Percentiles rank a stretch among this genome's conserved stretches.
Evolutionary conservation across 768 basidiomycete species (phyloP).

Genomic region (Hygrophoropsis aurantiaca): DNA sequence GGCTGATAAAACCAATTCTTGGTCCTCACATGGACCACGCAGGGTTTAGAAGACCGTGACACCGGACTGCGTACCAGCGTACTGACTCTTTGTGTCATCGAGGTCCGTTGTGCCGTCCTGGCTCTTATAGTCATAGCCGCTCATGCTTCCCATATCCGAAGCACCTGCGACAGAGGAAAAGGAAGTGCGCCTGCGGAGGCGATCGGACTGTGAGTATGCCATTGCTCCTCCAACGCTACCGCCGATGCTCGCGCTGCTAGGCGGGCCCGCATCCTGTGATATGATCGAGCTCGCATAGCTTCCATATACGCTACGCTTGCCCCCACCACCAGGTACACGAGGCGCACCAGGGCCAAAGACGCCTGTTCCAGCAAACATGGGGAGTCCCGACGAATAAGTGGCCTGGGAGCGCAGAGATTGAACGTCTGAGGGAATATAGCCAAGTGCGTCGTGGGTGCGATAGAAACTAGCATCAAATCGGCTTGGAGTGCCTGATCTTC

Average conservation of each 20-base stretch:
- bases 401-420: slow-evolving; percentile 97
- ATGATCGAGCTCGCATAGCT: slow-evolving; percentile 90
- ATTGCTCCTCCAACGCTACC: slow-evolving; percentile 51
- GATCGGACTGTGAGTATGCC: slow-evolving; percentile 89
- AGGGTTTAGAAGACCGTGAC: slow-evolving; percentile 74
- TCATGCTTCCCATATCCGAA: slow-evolving; percentile 78
- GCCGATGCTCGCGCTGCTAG: slow-evolving; percentile 56
- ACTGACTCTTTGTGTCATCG: slow-evolving; percentile 89
- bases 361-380: slow-evolving; percentile 72
- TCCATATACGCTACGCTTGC: slow-evolving; percentile 75
- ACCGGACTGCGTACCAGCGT: slow-evolving; percentile 81
- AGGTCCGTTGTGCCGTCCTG: slow-evolving; percentile 79
- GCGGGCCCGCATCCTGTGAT: slow-evolving; percentile 84
- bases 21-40: background rate
- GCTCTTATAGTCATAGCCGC: slow-evolving; percentile 83
- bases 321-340: slow-evolving; percentile 56
- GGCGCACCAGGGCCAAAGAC: slow-evolving; percentile 69
- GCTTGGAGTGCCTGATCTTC: slow-evolving; percentile 85
- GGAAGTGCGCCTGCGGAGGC: slow-evolving; percentile 74
- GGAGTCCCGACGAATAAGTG: slow-evolving; percentile 89
- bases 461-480: slow-evolving; percentile 97
- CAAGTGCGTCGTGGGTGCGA: slow-evolving; percentile 89
- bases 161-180: slow-evolving; percentile 75
- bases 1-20: background rate
- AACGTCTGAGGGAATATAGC: slow-evolving; percentile 92